Conservation (phyloP, 108 stramenopile genomes). For the Skeletonema marinoi region DNA sequence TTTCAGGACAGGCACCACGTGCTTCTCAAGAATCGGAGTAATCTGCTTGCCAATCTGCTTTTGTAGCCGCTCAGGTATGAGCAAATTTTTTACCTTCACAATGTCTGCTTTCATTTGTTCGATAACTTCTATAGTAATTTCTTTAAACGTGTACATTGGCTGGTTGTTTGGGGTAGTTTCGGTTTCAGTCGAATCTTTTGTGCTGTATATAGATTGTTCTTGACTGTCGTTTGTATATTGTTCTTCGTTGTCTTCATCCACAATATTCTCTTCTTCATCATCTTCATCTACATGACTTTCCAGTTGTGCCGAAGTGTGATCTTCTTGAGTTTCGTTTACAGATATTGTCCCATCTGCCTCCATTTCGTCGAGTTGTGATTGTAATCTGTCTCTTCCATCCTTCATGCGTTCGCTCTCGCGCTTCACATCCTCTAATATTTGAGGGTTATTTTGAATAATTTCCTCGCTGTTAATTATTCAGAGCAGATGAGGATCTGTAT, state of each 20-base stretch:
- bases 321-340: conserved; percentile 17
- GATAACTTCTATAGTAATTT: conserved; percentile 36
- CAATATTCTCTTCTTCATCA: not conserved
- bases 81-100: conserved; percentile 14
- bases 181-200: not conserved
- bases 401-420: conserved; percentile 73
- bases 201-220: not conserved
- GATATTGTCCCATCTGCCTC: conserved; percentile 8
- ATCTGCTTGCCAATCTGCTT: conserved; percentile 15
- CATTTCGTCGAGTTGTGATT: conserved; percentile 34
- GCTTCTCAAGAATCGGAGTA: not conserved
- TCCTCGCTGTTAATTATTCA: conserved; percentile 53
- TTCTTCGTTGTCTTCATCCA: conserved; percentile 4
- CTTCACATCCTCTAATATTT: conserved; percentile 69
- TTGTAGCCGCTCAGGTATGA: conserved; percentile 29
- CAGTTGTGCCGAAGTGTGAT: conserved; percentile 27
- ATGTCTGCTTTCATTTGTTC: conserved; percentile 38
- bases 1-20: conserved; percentile 6
- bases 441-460: conserved; percentile 69
- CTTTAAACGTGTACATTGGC: conserved; percentile 31
- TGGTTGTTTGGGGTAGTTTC: conserved; percentile 5
- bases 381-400: conserved; percentile 52
- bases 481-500: not conserved
- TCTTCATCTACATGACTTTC: not conserved
- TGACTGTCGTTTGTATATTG: not conserved